A percentile compares a stretch with the other conserved stretches of the same genome.
Evolutionary conservation across 345 rosid genomes (phyloP).

Genomic region (Acer campestre): DNA sequence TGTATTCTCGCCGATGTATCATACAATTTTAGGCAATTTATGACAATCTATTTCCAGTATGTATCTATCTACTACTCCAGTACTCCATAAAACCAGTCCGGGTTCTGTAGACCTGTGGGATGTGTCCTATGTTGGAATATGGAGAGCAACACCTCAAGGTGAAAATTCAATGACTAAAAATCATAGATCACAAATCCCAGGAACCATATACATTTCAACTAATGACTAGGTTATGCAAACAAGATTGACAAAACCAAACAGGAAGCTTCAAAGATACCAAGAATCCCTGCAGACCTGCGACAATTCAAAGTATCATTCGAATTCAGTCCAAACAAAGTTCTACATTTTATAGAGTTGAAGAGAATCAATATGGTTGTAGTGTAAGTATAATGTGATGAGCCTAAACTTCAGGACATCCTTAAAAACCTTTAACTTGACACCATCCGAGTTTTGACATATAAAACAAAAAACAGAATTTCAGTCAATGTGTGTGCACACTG

Average conservation of each 20-base stretch:
- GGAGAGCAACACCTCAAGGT: not conserved
- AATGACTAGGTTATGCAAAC: not conserved
- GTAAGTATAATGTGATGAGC: not conserved
- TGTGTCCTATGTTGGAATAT: not conserved
- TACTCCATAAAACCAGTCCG: not conserved
- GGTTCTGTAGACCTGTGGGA: not conserved
- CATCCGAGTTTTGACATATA: too few species aligned
- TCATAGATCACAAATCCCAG: not conserved
- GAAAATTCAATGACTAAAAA: not conserved
- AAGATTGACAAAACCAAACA: not conserved
- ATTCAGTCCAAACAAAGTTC: not conserved
- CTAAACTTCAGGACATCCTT: constrained; percentile 1
- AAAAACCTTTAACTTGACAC: not conserved
- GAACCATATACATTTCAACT: not conserved
- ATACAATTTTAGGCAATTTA: too few species aligned
- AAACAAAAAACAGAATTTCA: constrained; percentile 2
- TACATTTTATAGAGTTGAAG: not conserved
- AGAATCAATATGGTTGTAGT: not conserved
- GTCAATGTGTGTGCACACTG: not conserved
- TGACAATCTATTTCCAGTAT: not conserved
- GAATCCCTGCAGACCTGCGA: not conserved
- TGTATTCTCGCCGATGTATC: not conserved
- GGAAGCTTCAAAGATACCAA: constrained; percentile 1
- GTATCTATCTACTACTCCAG: not conserved
- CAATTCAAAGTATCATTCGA: not conserved